Evolutionary conservation across 2,329 filamentous ascomycete species (phyloP), one percentile per base, ranked within the genome.

Genomic region (Alternaria postmessia): DNA sequence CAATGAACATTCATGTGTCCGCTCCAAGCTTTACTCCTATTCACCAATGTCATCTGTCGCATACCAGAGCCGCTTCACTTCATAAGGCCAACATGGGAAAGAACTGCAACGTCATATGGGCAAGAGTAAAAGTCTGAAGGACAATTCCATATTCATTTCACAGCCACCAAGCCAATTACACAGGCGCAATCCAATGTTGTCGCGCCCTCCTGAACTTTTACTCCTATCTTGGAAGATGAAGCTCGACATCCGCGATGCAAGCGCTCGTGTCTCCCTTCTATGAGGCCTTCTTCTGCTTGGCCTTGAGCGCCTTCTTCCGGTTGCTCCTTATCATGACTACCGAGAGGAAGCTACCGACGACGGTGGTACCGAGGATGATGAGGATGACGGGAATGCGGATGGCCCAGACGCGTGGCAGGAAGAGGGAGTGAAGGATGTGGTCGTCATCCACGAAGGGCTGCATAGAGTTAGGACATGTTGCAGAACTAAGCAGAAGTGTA

Each of bases 301-400:
- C 94, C 87, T 98, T 99, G 70, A 93, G 89, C 4, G 93, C 93
- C 88, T 95, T 97, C 88, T 98, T 98, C 80, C 91, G 87, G 85
- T 97, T 97, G 86, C 94, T 98, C 79, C 92, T 89, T 83, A 99
- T 98, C 95, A 99, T 99, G 76, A 99, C 94, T 77, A 97, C 89
- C 74, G 91, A 91, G 70, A 99, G 86, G 85, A 99, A 99, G 62
- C 93, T 96, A 66, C 95, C 95, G 63, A 99, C 94, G 61, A 99
- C 93, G 61, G 95, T 93, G 62, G 90, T 94, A 66, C 91, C 94
- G 68, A 99, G 86, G 47, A 99, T 89, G 65, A 97, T 90, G 70
- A 99, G 89, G 78, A 99, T 97, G 73, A 99, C 94, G 71, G 95
- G 95, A 75, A 99, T 95, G 79, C 95, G 94, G 78, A 99, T 97